Conservation (phyloP, 164 flowering plant genomes). For the Stephania cephalantha region DNA sequence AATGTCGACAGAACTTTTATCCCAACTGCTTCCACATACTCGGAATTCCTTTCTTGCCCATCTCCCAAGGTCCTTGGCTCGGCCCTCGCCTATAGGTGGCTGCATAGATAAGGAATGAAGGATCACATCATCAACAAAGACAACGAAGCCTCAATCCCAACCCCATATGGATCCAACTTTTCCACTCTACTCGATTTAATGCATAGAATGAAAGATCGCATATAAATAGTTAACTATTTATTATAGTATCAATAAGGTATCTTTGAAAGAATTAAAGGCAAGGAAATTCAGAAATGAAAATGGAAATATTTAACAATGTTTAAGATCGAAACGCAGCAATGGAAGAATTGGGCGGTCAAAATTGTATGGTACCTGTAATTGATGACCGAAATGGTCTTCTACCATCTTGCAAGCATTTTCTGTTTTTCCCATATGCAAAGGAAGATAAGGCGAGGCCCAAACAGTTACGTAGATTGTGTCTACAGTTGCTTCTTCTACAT, state of each 20-base stretch:
- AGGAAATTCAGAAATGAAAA: neutral
- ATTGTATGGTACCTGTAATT: conserved; percentile 57
- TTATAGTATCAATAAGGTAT: neutral
- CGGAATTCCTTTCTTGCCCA: conserved; percentile 66
- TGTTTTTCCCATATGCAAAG: conserved; percentile 91
- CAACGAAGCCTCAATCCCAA: too few species aligned
- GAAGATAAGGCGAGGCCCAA: conserved; percentile 88
- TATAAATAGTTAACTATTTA: neutral
- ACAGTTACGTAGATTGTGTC: conserved; percentile 56
- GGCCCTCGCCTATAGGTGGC: conserved; percentile 79
- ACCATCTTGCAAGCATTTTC: conserved; percentile 59
- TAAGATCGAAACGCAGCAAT: neutral
- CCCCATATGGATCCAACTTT: too few species aligned
- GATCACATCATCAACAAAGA: neutral
- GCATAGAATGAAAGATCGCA: neutral
- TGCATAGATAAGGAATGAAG: conserved; percentile 24
- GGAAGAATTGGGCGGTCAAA: neutral
- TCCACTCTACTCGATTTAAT: too few species aligned
- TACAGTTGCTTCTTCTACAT: conserved; percentile 51
- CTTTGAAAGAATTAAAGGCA: neutral
- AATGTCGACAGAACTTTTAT: conserved; percentile 69
- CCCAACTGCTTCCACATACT: conserved; percentile 70
- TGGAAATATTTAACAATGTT: neutral
- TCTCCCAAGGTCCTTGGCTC: conserved; percentile 71
- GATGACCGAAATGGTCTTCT: conserved; percentile 79